A percentile compares a stretch with the other conserved stretches of the same genome.
phyloP scores from a whole-genome alignment of 2,329 filamentous ascomycete species.

The Sodiomyces alkalinus region DNA sequence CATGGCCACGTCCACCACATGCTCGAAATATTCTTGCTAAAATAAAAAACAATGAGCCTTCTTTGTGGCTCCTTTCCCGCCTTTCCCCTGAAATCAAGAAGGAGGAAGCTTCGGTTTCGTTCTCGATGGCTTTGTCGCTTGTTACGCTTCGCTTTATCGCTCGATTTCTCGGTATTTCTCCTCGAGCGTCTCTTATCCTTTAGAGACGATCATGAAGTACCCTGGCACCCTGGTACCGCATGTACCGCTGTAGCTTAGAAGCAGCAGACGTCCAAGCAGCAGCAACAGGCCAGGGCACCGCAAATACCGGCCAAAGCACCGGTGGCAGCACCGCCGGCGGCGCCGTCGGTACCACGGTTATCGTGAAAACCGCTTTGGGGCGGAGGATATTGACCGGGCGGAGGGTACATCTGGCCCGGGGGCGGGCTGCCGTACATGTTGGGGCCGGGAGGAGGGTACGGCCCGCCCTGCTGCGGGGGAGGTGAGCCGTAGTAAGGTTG shows the following conservation, averaged over 20 bases:
- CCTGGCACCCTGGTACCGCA: too few relatives aligned
- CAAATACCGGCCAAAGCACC: conserved; percentile 30
- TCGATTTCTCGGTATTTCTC: too few relatives aligned
- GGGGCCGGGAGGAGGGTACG: conserved; percentile 3
- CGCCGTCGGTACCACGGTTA: conserved; percentile 11
- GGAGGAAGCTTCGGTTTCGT: too few relatives aligned
- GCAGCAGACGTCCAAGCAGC: conserved; percentile 41
- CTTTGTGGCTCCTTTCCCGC: too few relatives aligned
- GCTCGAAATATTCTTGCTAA: too few relatives aligned
- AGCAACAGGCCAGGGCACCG: conserved; percentile 39
- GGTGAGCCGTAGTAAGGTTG: conserved; percentile 8
- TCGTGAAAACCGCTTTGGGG: conserved; percentile 14
- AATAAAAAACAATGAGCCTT: too few relatives aligned
- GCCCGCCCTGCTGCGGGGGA: conserved; percentile 7
- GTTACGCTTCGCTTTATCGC: too few relatives aligned
- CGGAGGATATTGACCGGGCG: conserved; percentile 11
- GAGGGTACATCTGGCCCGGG: conserved; percentile 15
- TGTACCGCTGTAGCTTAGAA: conserved; percentile 34
- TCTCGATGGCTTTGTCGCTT: too few relatives aligned
- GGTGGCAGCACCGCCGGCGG: conserved; percentile 14
- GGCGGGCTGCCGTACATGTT: conserved; percentile 13
- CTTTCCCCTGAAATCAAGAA: too few relatives aligned
- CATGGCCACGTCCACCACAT: too few relatives aligned
- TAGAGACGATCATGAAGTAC: too few relatives aligned
- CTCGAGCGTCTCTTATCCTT: too few relatives aligned